Percentiles rank a stretch among this genome's conserved stretches.
Evolutionary conservation across 2,329 filamentous ascomycete genomes (phyloP).

Genomic region (Clarireedia monteithiana): DNA sequence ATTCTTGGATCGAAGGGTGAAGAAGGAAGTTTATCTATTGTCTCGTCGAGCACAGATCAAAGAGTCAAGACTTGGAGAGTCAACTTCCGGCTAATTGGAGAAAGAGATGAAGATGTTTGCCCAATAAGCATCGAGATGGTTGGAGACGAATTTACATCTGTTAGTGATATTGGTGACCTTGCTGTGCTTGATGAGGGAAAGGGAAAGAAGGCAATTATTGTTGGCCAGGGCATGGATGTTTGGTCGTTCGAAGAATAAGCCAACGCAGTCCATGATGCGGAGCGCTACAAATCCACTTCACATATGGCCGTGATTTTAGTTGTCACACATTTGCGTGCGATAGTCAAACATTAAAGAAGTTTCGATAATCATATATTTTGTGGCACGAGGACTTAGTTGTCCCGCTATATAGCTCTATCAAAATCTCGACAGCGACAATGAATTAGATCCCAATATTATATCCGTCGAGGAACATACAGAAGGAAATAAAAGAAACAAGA

Average conservation of each 20-base stretch:
- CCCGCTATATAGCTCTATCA: no score
- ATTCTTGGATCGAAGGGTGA: not conserved
- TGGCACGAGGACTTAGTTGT: no score
- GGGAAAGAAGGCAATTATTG: slow-evolving; percentile 22
- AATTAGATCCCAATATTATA: no score
- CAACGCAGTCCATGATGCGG: no score
- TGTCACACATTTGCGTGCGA: no score
- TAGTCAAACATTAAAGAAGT: no score
- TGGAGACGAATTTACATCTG: slow-evolving; percentile 47
- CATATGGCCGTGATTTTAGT: not conserved
- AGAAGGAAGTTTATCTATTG: slow-evolving; percentile 21
- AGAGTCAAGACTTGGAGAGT: slow-evolving; percentile 45
- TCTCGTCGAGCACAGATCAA: slow-evolving; percentile 54
- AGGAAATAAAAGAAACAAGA: no score
- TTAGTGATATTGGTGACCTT: slow-evolving; percentile 51
- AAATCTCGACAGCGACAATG: no score
- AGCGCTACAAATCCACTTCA: no score
- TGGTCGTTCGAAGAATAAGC: slow-evolving; percentile 13
- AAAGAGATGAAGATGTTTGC: slow-evolving; percentile 10
- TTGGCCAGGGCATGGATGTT: slow-evolving; percentile 30
- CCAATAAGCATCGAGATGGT: slow-evolving; percentile 33
- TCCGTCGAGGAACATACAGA: no score
- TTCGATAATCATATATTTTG: no score
- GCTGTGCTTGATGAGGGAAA: slow-evolving; percentile 17
- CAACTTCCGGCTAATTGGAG: slow-evolving; percentile 5